Base-by-base conservation (phyloP, 345 rosid species). In the Noccaea bulbosa region DNA sequence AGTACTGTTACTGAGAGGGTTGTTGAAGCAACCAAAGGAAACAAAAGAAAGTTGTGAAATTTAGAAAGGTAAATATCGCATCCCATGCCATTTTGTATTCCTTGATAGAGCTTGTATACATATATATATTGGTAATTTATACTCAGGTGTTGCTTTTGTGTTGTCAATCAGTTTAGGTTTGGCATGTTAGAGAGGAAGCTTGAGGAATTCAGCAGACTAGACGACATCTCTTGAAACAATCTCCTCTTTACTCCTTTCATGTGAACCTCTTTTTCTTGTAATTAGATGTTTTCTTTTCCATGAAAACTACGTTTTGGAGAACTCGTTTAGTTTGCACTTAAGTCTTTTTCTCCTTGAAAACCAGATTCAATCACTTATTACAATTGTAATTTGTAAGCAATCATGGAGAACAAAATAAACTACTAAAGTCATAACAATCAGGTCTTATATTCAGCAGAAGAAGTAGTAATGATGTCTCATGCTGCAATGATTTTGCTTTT, bases 71-170 rank as follows among this genome's bases (percentile, higher is more conserved):
- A 39, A 38, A 56, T 58, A 74, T 76, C 65, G 56, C 5, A 40
- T 74, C 62, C 70, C 73, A 65, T 58, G 14, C 51, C 6, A 51
- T 40, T 62, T 47, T n/a, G 30, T 17, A 20, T 72, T 37, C 48
- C 38, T 53, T 5, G 14, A 12, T 15, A 39, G 11, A 46, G 54
- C 55, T 40, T 24, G 7, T 39, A 11, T 64, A 54, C 20, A 2
- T 44, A 84, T 79, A 84, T 79, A 65, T 71, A 43, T 65, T 71
- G 61, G 83, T 78, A 69, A 17, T 22, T 51, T 15, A 84, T 67
- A 51, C 39, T 45, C 40, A 63, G 52, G 65, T 77, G 59, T 78
- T 72, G 24, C 51, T 50, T 73, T 55, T 57, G 30, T 57, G 30
- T 71, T 78, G 78, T 79, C 72, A 74, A 77, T 74, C 71, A 62